Evolutionary conservation across 2,329 filamentous ascomycete genomes (phyloP).

Genomic region (Penicillium oxalicum): DNA sequence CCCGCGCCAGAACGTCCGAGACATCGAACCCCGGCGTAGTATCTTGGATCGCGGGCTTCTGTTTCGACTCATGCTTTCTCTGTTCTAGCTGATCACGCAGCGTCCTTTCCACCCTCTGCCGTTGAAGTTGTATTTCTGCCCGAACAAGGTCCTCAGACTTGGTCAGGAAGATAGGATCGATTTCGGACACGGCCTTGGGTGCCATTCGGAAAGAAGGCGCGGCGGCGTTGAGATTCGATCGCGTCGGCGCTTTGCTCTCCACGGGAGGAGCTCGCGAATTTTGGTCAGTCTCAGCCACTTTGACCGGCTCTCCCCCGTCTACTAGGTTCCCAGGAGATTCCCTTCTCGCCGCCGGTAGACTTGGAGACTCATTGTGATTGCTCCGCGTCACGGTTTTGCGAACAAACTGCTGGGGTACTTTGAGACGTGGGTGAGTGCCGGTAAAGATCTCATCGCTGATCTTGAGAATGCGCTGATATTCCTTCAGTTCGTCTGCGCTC

Average conservation of each 20-base stretch:
- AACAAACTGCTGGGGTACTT: constrained; percentile 50
- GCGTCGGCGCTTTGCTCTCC: constrained; percentile 17
- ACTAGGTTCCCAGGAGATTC: constrained; percentile 2
- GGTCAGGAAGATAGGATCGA: constrained; percentile 76
- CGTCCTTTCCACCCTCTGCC: constrained; percentile 71
- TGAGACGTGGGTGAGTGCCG: constrained; percentile 59
- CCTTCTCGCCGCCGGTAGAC: constrained; percentile 24
- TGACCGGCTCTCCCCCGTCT: constrained; percentile 8
- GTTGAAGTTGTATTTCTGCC: constrained; percentile 73
- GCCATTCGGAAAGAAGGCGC: constrained; percentile 34
- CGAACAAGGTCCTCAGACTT: constrained; percentile 80
- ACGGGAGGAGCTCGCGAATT: constrained; percentile 16
- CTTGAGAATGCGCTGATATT: constrained; percentile 74
- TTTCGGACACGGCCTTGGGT: constrained; percentile 55
- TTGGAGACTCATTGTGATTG: constrained; percentile 28
- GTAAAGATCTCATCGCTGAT: constrained; percentile 76
- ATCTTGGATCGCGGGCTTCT: constrained; percentile 48
- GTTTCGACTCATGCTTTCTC: constrained; percentile 45
- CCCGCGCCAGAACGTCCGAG: constrained; percentile 65
- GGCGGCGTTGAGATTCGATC: constrained; percentile 16
- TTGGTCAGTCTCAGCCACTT: constrained; percentile 16
- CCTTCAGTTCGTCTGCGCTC: constrained; percentile 52
- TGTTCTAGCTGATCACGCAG: constrained; percentile 73
- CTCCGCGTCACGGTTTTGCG: constrained; percentile 35
- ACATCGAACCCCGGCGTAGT: constrained; percentile 61